phyloP scores from a whole-genome alignment of 371 early-diverging fungal genomes.

The Batkoa obscura region DNA sequence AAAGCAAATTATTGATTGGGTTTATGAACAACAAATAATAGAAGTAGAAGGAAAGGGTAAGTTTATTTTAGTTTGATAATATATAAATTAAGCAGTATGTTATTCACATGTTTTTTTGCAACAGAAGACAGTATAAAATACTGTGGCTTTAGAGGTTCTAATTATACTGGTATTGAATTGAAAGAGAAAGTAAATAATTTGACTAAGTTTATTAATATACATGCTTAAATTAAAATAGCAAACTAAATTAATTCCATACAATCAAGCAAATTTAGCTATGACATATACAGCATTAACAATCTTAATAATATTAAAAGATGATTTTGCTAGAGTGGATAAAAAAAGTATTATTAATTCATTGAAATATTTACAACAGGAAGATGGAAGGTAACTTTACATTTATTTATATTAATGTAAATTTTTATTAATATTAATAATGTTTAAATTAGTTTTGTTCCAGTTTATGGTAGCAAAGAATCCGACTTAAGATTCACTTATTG shows the following conservation, averaged over 20 bases:
- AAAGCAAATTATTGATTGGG: conserved; percentile 78
- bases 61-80: not conserved
- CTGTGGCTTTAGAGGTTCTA: conserved; percentile 45
- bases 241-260: conserved; percentile 18
- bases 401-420: not conserved
- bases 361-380: conserved; percentile 36
- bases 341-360: conserved; percentile 36
- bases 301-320: conserved; percentile 73
- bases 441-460: conserved; percentile 36
- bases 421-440: not conserved
- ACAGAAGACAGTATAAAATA: not conserved
- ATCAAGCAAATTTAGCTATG: conserved; percentile 63
- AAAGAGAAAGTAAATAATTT: conserved; percentile 1
- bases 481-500: conserved; percentile 86
- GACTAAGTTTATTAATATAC: not conserved
- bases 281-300: conserved; percentile 77
- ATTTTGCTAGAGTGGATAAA: conserved; percentile 61
- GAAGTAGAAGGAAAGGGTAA: conserved; percentile 13
- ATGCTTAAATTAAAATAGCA: conserved; percentile 7
- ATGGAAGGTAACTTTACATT: conserved; percentile 39
- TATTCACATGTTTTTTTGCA: not conserved
- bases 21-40: conserved; percentile 77
- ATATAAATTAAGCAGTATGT: not conserved
- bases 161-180: conserved; percentile 40
- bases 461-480: conserved; percentile 36